These are phyloP conservation scores for Crinitomyces ghanaensis DNA, from an alignment of 805 yeast species.

Conservation along the genomic window DNA sequence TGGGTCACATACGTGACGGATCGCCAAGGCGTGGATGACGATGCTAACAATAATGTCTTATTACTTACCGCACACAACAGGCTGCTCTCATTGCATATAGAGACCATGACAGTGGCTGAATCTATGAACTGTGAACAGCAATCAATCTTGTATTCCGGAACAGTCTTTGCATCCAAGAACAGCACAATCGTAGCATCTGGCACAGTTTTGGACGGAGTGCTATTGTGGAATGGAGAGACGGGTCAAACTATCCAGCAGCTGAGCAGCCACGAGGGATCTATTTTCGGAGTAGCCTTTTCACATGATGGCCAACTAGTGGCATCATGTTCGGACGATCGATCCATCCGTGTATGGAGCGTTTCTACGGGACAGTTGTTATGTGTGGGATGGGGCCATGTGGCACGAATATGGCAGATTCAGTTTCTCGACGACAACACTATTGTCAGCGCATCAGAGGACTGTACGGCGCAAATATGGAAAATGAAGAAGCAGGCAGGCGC, in stretches of 20 bases:
- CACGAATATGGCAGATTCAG: constrained; percentile 79
- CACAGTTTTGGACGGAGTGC: constrained; percentile 81
- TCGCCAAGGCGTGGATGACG: constrained; percentile 26
- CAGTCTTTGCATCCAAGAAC: constrained; percentile 36
- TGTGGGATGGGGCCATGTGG: constrained; percentile 93
- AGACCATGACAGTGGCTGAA: constrained; percentile 20
- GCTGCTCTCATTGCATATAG: constrained; percentile 33
- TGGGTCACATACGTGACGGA: constrained; percentile 68
- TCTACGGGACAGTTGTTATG: constrained; percentile 47
- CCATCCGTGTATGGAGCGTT: constrained; percentile 66
- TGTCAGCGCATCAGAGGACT: constrained; percentile 76
- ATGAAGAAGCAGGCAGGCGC: no score
- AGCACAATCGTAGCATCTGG: constrained; percentile 67
- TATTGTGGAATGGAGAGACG: constrained; percentile 50
- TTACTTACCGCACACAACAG: constrained; percentile 74
- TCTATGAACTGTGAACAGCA: constrained; percentile 48
- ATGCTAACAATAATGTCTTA: no score
- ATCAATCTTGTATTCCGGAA: constrained; percentile 81
- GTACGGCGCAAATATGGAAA: constrained; percentile 72
- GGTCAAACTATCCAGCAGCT: constrained; percentile 40
- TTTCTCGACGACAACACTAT: constrained; percentile 36
- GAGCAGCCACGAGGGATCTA: constrained; percentile 81
- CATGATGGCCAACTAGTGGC: constrained; percentile 42
- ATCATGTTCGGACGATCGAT: constrained; percentile 90
- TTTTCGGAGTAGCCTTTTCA: constrained; percentile 66